phyloP scores from a whole-genome alignment of 106 monocot species.

The Agapanthus africanus region DNA sequence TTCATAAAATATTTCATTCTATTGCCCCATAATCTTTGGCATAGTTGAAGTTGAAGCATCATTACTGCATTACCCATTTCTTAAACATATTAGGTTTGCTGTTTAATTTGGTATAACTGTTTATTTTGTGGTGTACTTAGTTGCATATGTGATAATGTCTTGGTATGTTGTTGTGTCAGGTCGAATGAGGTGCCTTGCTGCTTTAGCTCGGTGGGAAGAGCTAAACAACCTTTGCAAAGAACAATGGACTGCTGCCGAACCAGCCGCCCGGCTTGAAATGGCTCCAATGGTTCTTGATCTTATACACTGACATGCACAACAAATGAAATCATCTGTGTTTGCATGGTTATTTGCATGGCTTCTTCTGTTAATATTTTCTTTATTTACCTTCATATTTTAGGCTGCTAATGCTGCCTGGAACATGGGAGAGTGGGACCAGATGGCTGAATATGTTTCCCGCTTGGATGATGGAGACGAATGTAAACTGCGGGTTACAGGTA shows the following conservation, averaged over 20 bases:
- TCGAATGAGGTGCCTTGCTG: slow-evolving; percentile 97
- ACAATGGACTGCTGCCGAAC: slow-evolving; percentile 89
- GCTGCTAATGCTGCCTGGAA: slow-evolving; percentile 99
- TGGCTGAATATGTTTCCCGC: slow-evolving; percentile 93
- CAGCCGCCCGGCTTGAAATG: slow-evolving; percentile 87
- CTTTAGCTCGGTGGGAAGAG: slow-evolving; percentile 97
- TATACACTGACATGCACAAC: background rate
- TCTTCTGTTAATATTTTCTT: slow-evolving; percentile 1
- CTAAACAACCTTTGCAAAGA: slow-evolving; percentile 83
- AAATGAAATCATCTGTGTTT: background rate
- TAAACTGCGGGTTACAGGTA: slow-evolving; percentile 63
- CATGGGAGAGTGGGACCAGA: slow-evolving; percentile 99
- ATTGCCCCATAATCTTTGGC: too few relatives aligned
- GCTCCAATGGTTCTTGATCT: slow-evolving; percentile 75
- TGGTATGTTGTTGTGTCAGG: slow-evolving; percentile 27
- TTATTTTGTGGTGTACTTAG: background rate
- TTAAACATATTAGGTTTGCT: background rate
- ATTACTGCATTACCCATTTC: background rate
- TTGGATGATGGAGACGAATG: slow-evolving; percentile 97
- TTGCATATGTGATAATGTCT: background rate
- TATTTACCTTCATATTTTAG: slow-evolving; percentile 20
- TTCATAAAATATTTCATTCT: too few relatives aligned
- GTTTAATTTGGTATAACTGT: background rate
- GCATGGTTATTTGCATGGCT: background rate
- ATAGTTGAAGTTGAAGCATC: background rate